Evolutionary conservation across 768 basidiomycete genomes (phyloP).

Genomic region (Psilocybe tampanensis): DNA sequence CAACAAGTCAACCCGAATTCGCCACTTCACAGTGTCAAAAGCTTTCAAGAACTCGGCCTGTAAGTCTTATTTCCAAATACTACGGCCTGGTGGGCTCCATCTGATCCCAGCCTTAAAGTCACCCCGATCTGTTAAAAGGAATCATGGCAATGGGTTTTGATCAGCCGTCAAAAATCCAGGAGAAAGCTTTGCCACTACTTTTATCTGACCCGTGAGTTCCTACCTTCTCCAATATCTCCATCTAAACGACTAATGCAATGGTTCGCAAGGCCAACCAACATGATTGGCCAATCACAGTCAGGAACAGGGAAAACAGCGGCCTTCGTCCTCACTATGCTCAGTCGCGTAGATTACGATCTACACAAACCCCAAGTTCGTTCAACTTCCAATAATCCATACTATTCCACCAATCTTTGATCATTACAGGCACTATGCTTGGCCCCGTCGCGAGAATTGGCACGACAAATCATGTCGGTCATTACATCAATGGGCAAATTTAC

Average conservation of each 20-base stretch:
- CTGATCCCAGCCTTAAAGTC: slow-evolving; percentile 41
- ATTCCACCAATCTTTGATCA: neutral
- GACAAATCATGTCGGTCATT: slow-evolving; percentile 96
- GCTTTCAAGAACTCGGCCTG: slow-evolving; percentile 96
- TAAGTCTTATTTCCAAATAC: slow-evolving; percentile 44
- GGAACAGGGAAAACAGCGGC: slow-evolving; percentile 99
- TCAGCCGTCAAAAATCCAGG: slow-evolving; percentile 98
- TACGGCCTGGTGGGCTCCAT: neutral
- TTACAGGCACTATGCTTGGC: slow-evolving; percentile 92
- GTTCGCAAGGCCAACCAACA: slow-evolving; percentile 83
- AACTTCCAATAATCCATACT: neutral
- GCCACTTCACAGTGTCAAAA: slow-evolving; percentile 91
- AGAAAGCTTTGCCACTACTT: slow-evolving; percentile 90
- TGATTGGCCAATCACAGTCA: slow-evolving; percentile 99
- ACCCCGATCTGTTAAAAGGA: slow-evolving; percentile 88
- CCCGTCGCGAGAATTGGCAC: slow-evolving; percentile 94
- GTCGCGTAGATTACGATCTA: slow-evolving; percentile 82
- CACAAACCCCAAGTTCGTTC: slow-evolving; percentile 77
- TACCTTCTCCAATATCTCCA: neutral
- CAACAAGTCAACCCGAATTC: slow-evolving; percentile 95
- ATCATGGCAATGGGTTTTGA: slow-evolving; percentile 95
- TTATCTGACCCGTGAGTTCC: slow-evolving; percentile 77
- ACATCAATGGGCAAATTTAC: slow-evolving; percentile 96
- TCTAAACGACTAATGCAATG: neutral
- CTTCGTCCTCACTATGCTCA: slow-evolving; percentile 96